These are phyloP conservation scores for Neurospora sp. DNA, from an alignment of 495 filamentous ascomycete genomes.

Conservation along the genomic window DNA sequence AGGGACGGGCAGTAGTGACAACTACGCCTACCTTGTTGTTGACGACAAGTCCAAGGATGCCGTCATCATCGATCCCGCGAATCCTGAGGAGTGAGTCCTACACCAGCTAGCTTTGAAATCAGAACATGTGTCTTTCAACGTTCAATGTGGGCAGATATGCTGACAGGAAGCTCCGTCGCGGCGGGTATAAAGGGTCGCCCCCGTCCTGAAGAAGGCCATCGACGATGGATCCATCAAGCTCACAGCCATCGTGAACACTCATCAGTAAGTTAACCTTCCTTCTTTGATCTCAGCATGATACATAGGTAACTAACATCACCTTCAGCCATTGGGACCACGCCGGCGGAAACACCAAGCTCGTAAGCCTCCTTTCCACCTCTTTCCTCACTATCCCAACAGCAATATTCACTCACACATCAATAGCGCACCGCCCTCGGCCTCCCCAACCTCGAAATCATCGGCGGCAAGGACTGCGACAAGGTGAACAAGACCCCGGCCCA, in stretches of 20 bases:
- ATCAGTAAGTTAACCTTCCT: conserved; percentile 57
- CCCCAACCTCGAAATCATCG: conserved; percentile 58
- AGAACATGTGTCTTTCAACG: neutral
- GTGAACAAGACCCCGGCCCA: conserved; percentile 68
- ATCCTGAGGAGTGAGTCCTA: conserved; percentile 71
- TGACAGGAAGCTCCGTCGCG: neutral
- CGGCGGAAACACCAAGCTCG: conserved; percentile 77
- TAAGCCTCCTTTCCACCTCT: conserved; percentile 22
- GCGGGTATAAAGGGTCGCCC: conserved; percentile 53
- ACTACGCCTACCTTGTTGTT: conserved; percentile 92
- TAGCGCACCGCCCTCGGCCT: conserved; percentile 58
- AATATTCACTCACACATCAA: neutral
- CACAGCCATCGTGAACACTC: conserved; percentile 86
- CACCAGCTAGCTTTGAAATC: neutral
- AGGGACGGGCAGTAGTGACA: conserved; percentile 88
- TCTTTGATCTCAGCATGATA: neutral
- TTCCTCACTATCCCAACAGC: neutral
- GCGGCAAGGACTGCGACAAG: conserved; percentile 74
- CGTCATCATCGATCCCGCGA: conserved; percentile 91
- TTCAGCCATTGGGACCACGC: conserved; percentile 88
- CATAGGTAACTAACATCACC: neutral
- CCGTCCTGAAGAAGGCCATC: conserved; percentile 66
- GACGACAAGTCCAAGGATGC: conserved; percentile 82
- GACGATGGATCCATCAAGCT: conserved; percentile 65
- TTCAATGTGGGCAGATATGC: neutral